A percentile compares a stretch with the other conserved stretches of the same genome.
phyloP scores from a whole-genome alignment of 805 yeast species.

The Metschnikowia dekortorum region DNA sequence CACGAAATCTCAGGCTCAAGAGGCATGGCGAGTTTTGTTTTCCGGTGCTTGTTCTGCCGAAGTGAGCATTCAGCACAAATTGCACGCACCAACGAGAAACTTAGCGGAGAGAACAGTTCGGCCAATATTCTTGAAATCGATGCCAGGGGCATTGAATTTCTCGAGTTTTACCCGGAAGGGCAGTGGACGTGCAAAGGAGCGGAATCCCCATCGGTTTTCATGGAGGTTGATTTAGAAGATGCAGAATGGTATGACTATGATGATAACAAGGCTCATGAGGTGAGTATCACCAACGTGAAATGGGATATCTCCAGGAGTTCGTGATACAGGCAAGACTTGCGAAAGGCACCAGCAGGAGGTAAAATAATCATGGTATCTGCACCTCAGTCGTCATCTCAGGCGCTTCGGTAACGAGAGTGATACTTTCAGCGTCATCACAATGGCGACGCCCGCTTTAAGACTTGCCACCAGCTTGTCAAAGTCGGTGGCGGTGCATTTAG shows the following conservation, averaged over 20 bases:
- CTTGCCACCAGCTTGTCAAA: no score
- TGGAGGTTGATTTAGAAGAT: constrained; percentile 67
- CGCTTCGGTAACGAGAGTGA: no score
- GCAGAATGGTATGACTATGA: constrained; percentile 96
- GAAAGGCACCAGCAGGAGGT: no score
- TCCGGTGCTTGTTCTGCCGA: constrained; percentile 68
- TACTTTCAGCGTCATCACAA: no score
- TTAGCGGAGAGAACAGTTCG: constrained; percentile 38
- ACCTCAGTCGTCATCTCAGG: no score
- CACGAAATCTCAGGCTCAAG: constrained; percentile 65
- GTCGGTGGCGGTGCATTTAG: no score
- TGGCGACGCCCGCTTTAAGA: no score
- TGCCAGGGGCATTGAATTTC: constrained; percentile 77
- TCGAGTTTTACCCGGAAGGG: constrained; percentile 66
- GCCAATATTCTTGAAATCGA: constrained; percentile 64
- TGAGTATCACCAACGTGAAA: constrained; percentile 66
- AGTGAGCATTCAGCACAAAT: constrained; percentile 35
- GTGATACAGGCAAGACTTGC: no score
- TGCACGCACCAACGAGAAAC: constrained; percentile 26
- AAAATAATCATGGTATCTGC: no score
- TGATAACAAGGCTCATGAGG: constrained; percentile 76
- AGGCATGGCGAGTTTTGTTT: constrained; percentile 81
- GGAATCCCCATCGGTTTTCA: constrained; percentile 48
- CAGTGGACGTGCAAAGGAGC: constrained; percentile 52
- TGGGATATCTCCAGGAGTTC: constrained; percentile 51